Evolutionary conservation across 441 rosid species (phyloP).

Genomic region (Populus hybrid): DNA sequence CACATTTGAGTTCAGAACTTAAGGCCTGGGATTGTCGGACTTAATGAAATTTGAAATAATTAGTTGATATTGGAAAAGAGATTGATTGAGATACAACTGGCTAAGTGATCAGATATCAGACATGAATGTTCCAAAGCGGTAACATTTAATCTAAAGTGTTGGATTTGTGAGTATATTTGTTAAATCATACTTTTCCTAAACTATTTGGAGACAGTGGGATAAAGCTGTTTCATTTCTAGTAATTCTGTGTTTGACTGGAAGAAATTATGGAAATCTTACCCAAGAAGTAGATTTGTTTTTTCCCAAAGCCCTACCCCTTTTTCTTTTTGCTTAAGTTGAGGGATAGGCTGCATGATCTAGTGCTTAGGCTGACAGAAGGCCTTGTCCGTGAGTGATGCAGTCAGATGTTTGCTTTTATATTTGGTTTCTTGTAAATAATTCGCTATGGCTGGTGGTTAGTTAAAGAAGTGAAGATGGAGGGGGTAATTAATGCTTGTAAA

Average conservation of each 20-base stretch:
- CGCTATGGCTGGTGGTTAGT: neutral
- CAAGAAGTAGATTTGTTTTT: neutral
- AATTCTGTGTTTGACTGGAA: neutral
- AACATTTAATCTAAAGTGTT: conserved; percentile 2
- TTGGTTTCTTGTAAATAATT: too few species aligned
- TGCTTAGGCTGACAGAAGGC: neutral
- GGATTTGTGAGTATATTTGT: neutral
- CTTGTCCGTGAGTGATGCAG: neutral
- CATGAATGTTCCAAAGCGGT: neutral
- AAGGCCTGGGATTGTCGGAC: neutral
- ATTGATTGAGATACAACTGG: neutral
- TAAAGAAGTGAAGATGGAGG: neutral
- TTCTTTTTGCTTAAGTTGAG: neutral
- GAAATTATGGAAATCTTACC: neutral
- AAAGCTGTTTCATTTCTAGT: neutral
- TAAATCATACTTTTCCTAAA: neutral
- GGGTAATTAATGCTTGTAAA: neutral
- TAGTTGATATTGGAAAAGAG: neutral
- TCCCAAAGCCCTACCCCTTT: neutral
- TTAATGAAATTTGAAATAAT: conserved; percentile 9
- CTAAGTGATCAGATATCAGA: neutral
- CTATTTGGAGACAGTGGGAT: neutral
- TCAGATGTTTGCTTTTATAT: too few species aligned
- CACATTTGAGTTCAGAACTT: neutral
- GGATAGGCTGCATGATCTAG: neutral